A percentile compares a stretch with the other conserved stretches of the same genome.
Evolutionary conservation across 169 alveolate genomes (phyloP).

Genomic region (Cryptosporidium baileyi): DNA sequence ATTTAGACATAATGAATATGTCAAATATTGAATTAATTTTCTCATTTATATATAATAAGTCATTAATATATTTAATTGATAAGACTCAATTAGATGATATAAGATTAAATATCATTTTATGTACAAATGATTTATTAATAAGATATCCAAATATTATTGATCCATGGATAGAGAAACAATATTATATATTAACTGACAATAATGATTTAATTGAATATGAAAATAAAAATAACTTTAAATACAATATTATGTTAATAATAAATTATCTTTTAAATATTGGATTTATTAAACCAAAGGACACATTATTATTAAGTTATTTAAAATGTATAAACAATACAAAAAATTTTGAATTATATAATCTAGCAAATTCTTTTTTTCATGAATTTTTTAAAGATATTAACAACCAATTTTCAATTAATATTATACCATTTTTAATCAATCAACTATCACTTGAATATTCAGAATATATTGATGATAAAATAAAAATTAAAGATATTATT

Average conservation of each 20-base stretch:
- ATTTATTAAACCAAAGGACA: constrained; percentile 47
- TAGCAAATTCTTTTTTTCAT: constrained; percentile 46
- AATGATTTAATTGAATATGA: not conserved
- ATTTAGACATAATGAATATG: constrained; percentile 6
- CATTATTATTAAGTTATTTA: constrained; percentile 15
- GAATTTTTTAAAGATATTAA: constrained; percentile 28
- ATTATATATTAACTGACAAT: not conserved
- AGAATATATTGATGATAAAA: not conserved
- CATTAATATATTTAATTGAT: not conserved
- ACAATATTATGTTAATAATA: constrained; percentile 19
- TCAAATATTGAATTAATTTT: constrained; percentile 53
- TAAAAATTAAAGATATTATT: not conserved
- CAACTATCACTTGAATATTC: constrained; percentile 18
- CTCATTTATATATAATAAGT: constrained; percentile 1
- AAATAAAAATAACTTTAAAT: not conserved
- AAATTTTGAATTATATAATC: constrained; percentile 1
- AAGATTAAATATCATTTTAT: constrained; percentile 8
- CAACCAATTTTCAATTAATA: not conserved
- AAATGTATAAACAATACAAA: not conserved
- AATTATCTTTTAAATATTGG: constrained; percentile 28
- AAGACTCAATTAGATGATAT: constrained; percentile 15
- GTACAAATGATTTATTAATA: constrained; percentile 23
- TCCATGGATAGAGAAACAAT: constrained; percentile 59
- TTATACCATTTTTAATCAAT: constrained; percentile 15
- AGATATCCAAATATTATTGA: constrained; percentile 55